phyloP scores from a whole-genome alignment of 495 filamentous ascomycete genomes.

The Penicillium mononematosum region DNA sequence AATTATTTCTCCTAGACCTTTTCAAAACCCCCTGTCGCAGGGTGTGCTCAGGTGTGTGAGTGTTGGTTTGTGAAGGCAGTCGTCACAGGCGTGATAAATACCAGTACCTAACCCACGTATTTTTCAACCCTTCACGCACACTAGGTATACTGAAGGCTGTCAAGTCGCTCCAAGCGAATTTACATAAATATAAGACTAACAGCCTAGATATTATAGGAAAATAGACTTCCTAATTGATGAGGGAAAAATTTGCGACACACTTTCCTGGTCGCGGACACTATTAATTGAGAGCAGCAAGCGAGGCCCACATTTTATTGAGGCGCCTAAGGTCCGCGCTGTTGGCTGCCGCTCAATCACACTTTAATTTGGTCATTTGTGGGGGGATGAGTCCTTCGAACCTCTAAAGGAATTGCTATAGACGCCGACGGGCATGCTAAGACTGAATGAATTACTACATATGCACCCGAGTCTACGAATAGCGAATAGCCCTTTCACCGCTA shows the following conservation, averaged over 20 bases:
- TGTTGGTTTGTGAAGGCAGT: background rate
- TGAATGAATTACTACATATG: background rate
- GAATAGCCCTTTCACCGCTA: background rate
- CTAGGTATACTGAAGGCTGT: background rate
- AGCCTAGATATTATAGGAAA: background rate
- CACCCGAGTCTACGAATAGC: background rate
- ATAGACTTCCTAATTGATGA: background rate
- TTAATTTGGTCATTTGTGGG: background rate
- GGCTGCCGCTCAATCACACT: background rate
- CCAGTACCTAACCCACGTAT: background rate
- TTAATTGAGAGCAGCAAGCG: constrained; percentile 1
- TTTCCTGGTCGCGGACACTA: background rate
- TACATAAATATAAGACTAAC: background rate
- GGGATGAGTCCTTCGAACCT: background rate
- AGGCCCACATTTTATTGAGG: constrained; percentile 3
- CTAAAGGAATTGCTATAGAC: background rate
- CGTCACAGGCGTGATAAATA: background rate
- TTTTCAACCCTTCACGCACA: background rate
- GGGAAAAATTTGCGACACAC: background rate
- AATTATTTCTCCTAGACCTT: background rate
- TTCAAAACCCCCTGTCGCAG: background rate
- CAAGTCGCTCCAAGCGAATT: background rate
- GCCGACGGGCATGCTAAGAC: background rate
- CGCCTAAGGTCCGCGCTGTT: background rate
- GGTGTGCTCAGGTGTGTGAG: background rate